Percentiles rank a stretch among this genome's conserved stretches.
These are phyloP conservation scores for Xylariaceae sp. DNA, from an alignment of 2,329 filamentous ascomycete genomes.

Conservation along the genomic window DNA sequence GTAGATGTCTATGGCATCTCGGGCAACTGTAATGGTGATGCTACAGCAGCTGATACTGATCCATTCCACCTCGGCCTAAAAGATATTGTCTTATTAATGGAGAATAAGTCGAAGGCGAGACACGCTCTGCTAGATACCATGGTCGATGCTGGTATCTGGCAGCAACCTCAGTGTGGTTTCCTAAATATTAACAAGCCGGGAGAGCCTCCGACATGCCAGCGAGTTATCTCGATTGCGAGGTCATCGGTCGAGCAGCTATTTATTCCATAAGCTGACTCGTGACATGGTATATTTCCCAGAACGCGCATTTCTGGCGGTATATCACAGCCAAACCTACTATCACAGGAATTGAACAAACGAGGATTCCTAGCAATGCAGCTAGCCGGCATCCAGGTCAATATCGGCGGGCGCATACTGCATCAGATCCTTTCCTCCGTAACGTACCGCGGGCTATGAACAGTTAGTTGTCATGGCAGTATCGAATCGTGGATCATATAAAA, in stretches of 20 bases:
- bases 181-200: constrained; percentile 40
- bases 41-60: constrained; percentile 27
- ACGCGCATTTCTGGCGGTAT: neutral
- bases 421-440: neutral
- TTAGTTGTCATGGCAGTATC: neutral
- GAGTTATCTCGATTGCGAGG: constrained; percentile 61
- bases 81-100: constrained; percentile 61
- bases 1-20: constrained; percentile 63
- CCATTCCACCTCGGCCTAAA: constrained; percentile 56
- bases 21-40: neutral
- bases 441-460: neutral
- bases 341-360: neutral
- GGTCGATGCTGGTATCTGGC: constrained; percentile 47
- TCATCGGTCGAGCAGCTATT: constrained; percentile 60
- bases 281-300: neutral
- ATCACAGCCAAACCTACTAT: neutral
- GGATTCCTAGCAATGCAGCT: neutral
- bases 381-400: neutral
- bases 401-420: neutral
- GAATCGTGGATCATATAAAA: neutral
- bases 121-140: constrained; percentile 59
- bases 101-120: constrained; percentile 55
- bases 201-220: constrained; percentile 55
- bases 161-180: constrained; percentile 36
- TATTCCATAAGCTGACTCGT: constrained; percentile 52